These are phyloP conservation scores for Triglochin maritima DNA, from an alignment of 106 monocot genomes.

Conservation along the genomic window DNA sequence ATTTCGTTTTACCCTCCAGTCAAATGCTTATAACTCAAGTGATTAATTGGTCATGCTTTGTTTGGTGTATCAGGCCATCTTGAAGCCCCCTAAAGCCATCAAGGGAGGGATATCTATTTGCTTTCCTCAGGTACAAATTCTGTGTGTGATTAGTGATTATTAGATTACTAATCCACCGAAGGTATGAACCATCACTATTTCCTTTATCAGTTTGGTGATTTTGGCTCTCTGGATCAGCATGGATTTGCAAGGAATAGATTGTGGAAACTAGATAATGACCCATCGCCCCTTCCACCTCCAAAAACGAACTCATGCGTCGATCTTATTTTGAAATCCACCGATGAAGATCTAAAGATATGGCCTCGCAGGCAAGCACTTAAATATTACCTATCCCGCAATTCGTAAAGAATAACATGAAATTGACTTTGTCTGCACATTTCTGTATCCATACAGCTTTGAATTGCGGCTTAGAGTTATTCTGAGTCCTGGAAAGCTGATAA, in stretches of 20 bases:
- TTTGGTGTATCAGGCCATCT: conserved; percentile 15
- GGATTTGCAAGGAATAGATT: conserved; percentile 59
- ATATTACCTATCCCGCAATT: background rate
- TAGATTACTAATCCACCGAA: too few relatives aligned
- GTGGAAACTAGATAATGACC: conserved; percentile 38
- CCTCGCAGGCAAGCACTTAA: conserved; percentile 32
- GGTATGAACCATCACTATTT: too few relatives aligned
- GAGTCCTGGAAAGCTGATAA: conserved; percentile 35
- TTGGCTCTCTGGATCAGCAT: conserved; percentile 40
- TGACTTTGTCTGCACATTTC: background rate
- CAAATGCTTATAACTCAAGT: background rate
- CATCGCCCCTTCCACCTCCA: conserved; percentile 28
- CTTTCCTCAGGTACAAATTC: conserved; percentile 45
- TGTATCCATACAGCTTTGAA: conserved; percentile 42
- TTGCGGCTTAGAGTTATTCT: conserved; percentile 44
- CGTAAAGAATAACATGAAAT: background rate
- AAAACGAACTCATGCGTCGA: conserved; percentile 37
- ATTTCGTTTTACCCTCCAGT: background rate
- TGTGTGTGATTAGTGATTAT: background rate
- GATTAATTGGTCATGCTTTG: background rate
- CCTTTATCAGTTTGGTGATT: conserved; percentile 36
- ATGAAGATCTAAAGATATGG: conserved; percentile 48
- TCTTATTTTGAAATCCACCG: conserved; percentile 44
- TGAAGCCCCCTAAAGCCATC: conserved; percentile 33
- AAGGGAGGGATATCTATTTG: conserved; percentile 50